Evolutionary conservation across 1,139 yeast genomes (phyloP), one percentile per base, ranked within the genome.

Genomic region (Ogataea hybrid): DNA sequence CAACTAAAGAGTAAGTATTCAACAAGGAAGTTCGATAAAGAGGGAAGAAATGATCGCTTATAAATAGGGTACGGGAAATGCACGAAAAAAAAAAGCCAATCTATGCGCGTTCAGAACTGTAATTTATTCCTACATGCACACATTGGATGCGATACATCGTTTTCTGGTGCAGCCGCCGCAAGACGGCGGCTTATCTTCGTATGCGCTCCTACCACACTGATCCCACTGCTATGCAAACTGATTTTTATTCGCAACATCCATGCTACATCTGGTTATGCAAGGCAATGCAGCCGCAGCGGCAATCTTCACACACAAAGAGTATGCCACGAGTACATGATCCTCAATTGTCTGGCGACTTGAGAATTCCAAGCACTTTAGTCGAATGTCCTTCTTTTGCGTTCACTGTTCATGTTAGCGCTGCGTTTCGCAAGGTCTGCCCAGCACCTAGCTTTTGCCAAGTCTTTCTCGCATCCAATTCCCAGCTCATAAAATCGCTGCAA

Each of bases 401-500:
- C 27, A 12, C 27, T 23, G 27, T 6, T 23, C 12, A 23, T 5
- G 27, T 12, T 12, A 10, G 27, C 11, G 27, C 27, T 23, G 5
- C 12, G 27, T 2, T 5, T 11, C 6, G 96, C 96, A 52, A 70
- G 73, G 35, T 70, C 69, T 58, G 83, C 86, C 96, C 96, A 90
- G 34, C 67, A 64, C 57, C 80, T 79, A 0, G 96, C 84, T 54
- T 73, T 78, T 6, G 63, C 61, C 6, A 64, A 48, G 59, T 85
- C 77, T 33, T 71, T 67, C 25, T 75, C 79, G 59, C 95, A 83
- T 3, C 98, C 98, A 51, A 88, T 79, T 1, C 97, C 97, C 59
- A 81, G 77, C 49, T 88, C 95, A 58, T 79, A 79, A 57, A 90
- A 89, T 59, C 84, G 84, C 17, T 92, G 96, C 33, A 88, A 70